phyloP scores from a whole-genome alignment of 352 stramenopile genomes.

The Phytophthora tubulina region DNA sequence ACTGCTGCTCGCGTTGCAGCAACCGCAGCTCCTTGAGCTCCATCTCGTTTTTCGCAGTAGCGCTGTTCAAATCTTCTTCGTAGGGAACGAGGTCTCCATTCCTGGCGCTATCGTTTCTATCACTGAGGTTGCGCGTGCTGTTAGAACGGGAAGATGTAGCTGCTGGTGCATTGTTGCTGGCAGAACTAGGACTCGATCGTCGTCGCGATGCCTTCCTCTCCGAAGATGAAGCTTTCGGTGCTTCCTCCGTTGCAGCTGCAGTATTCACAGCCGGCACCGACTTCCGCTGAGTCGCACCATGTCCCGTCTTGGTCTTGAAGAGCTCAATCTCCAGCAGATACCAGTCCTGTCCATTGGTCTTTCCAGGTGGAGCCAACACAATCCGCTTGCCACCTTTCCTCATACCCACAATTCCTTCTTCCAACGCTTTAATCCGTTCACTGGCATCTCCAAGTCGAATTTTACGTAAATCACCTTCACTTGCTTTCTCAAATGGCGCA shows the following conservation, averaged over 20 bases:
- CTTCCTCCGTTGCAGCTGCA: constrained; percentile 21
- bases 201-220: constrained; percentile 45
- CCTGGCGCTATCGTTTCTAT: constrained; percentile 19
- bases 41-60: constrained; percentile 54
- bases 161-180: constrained; percentile 13
- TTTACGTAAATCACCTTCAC: constrained; percentile 64
- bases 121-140: constrained; percentile 20
- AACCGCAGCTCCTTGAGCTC: constrained; percentile 66
- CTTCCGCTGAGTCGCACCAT: constrained; percentile 42
- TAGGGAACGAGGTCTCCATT: constrained; percentile 64
- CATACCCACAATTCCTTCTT: constrained; percentile 91
- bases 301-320: constrained; percentile 74
- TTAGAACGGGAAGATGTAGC: constrained; percentile 32
- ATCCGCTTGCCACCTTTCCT: constrained; percentile 89
- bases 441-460: constrained; percentile 80
- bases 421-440: constrained; percentile 89
- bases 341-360: constrained; percentile 86
- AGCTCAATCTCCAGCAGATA: constrained; percentile 84
- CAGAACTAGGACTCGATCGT: constrained; percentile 42
- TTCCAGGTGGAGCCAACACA: constrained; percentile 84
- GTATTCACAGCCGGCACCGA: constrained; percentile 38
- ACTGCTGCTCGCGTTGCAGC: constrained; percentile 59
- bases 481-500: constrained; percentile 75
- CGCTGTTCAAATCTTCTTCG: constrained; percentile 46
- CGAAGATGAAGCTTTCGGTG: constrained; percentile 17